Base-by-base conservation (phyloP, 73 alveolate genomes). In the Paramecium sonneborni region DNA sequence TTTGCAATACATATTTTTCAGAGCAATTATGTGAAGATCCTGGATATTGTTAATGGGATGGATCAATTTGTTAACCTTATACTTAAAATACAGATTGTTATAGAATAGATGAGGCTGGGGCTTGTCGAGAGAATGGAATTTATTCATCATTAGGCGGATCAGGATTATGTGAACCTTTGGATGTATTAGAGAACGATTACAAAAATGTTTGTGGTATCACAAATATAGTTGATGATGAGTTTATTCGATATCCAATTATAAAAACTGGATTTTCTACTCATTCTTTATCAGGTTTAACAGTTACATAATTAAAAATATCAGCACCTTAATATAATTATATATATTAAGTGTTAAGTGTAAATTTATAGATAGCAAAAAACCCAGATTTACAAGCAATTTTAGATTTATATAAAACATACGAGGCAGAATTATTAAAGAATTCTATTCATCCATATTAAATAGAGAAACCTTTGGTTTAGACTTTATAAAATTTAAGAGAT, bases 401-500 rank as follows among this genome's bases (percentile, higher is more conserved):
- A 34, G 86, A 72, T 35, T 23, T 72, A 8, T 72, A 72, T 10
- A 72, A 35, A 11, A 39, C 69, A 23, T 43, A 30, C 20, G 34
- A 24, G 6, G 21, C 39, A 5, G 55, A 72, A 35, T 72, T 72
- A 38, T 21, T 72, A 34, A 72, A 38, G 11, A 2, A 4, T 14
- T 30, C 14, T 6, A 38, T 41, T 12, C 90, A 79, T 79, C 90
- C 90, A 1, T 79, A 24, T 79, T 43, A 79, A 21, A 43, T 79
- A 10, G 90, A 79, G 12, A 79, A 46, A 37, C 76, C 76, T 0
- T 5, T 79, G 18, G 12, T 43, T 41, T 21, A 39, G 32, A 30
- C 90, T 8, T 44, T 79, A 5, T 9, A 79, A 44, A 46, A 43
- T 44, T 79, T 79, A 79, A 79, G 90, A 79, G 90, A 79, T 43